Evolutionary conservation across 1,139 yeast species (phyloP).

Genomic region (Scheffersomyces cryptocercus): DNA sequence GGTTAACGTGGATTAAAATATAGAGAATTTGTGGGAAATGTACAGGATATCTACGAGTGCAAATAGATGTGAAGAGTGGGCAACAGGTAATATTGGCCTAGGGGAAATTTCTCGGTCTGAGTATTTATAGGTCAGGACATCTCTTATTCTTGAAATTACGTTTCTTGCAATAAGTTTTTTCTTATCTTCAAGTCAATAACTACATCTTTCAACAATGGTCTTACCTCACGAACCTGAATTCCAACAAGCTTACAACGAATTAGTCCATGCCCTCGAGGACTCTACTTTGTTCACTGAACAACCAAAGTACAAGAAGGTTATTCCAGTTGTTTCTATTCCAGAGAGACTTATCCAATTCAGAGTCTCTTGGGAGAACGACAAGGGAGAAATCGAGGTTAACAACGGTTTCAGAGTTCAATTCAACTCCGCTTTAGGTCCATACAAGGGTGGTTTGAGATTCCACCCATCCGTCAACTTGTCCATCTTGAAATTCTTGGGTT

Average conservation of each 20-base stretch:
- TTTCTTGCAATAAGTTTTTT: neutral
- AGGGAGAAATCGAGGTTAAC: conserved; percentile 89
- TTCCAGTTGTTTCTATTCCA: conserved; percentile 91
- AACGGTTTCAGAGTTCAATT: conserved; percentile 98
- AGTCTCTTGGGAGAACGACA: conserved; percentile 97
- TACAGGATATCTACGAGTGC: too few species aligned
- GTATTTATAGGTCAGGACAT: too few species aligned
- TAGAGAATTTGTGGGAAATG: too few species aligned
- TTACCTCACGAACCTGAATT: conserved; percentile 91
- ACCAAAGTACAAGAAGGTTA: conserved; percentile 87
- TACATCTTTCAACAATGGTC: conserved; percentile 37
- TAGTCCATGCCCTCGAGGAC: conserved; percentile 83
- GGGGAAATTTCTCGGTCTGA: too few species aligned
- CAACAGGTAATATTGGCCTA: too few species aligned
- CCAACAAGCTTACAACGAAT: conserved; percentile 97
- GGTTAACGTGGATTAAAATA: too few species aligned
- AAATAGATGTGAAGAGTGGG: too few species aligned
- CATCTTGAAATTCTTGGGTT: conserved; percentile 92
- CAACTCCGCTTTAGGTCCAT: conserved; percentile 98
- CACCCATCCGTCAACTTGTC: conserved; percentile 97
- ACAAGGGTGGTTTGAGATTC: conserved; percentile 98
- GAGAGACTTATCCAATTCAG: conserved; percentile 96
- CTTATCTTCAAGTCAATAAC: neutral
- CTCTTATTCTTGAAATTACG: neutral
- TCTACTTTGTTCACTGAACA: conserved; percentile 86